Evolutionary conservation across 148 eudicot genomes (phyloP), one percentile per base, ranked within the genome.

Genomic region (Diospyros kaki): DNA sequence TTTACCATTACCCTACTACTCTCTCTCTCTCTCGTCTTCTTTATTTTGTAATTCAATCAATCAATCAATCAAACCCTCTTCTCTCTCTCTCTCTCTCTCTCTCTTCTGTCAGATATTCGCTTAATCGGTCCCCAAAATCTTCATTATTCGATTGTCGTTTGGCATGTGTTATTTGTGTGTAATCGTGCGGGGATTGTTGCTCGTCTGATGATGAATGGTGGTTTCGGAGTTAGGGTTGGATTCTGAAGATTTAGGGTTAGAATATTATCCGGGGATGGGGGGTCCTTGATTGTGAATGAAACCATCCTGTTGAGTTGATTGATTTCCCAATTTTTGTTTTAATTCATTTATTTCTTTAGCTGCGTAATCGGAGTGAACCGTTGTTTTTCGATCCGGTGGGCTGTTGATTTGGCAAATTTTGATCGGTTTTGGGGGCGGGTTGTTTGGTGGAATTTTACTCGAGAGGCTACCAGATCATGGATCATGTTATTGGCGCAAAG

Each of bases 401-500:
- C 39, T 64, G 76, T 51, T 39, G 15, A 12, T 64, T 74, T 74
- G 69, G 61, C 6, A n/a, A 40, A 51, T 51, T 42, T 74, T n/a
- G 59, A 73, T 45, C 18, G 66, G 61, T 45, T 73, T 72, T 72
- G 52, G 55, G 56, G 58, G 59, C 40, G 1, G 62, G 4, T 13
- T 51, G 14, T n/a, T 3, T 55, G 63, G 63, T 43, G 50, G 51
- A 11, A 69, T 56, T 38, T 53, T 60, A 64, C 71, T 69, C 73
- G 62, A 76, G 76, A 63, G 76, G 68, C 15, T 42, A 18, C 41
- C 77, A 12, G 65, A 87, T 72, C 71, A 92, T 92, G 97, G 97
- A 90, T 87, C 93, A 74, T 68, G 75, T 92, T 68, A 72, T 92
- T 79, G 94, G 91, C 70, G 91, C 87, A 53, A 92, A 88, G 83